Evolutionary conservation across 352 stramenopile genomes (phyloP).

Genomic region (Globisporangium cederbergense): DNA sequence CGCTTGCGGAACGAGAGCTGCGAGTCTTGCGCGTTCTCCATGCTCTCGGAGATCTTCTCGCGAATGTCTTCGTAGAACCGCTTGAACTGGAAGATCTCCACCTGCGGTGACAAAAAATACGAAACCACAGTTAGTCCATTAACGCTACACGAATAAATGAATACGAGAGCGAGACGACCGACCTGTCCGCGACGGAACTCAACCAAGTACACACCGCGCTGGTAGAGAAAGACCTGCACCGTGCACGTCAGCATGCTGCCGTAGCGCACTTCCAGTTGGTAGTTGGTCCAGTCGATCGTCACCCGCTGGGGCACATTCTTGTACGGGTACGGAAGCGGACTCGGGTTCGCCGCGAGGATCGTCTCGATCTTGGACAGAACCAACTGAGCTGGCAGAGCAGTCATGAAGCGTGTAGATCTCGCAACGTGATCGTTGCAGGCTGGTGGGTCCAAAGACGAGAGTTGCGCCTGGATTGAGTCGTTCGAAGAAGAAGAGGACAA

Average conservation of each 20-base stretch:
- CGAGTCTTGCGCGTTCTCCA: constrained; percentile 24
- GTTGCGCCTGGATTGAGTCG: constrained; percentile 16
- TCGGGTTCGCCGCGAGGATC: constrained; percentile 40
- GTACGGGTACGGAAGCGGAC: constrained; percentile 42
- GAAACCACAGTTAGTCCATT: neutral
- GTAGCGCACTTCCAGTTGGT: constrained; percentile 70
- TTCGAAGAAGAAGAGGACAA: neutral
- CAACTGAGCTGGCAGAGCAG: constrained; percentile 51
- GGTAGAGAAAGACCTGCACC: constrained; percentile 79
- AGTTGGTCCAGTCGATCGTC: constrained; percentile 66
- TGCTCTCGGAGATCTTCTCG: constrained; percentile 49
- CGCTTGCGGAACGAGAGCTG: constrained; percentile 40
- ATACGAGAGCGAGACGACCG: constrained; percentile 9
- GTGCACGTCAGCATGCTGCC: constrained; percentile 62
- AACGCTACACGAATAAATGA: neutral
- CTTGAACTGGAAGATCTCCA: constrained; percentile 88
- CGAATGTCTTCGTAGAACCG: constrained; percentile 84
- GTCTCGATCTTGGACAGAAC: constrained; percentile 66
- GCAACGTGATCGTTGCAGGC: constrained; percentile 63
- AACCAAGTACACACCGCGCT: constrained; percentile 76
- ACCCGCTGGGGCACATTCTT: constrained; percentile 47
- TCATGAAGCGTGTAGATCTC: constrained; percentile 73
- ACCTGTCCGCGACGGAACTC: constrained; percentile 79
- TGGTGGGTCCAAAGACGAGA: constrained; percentile 18
- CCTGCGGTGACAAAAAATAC: constrained; percentile 24